These are phyloP conservation scores for Cladosporium sp. DNA, from an alignment of 2,329 filamentous ascomycete genomes.

Conservation along the genomic window DNA sequence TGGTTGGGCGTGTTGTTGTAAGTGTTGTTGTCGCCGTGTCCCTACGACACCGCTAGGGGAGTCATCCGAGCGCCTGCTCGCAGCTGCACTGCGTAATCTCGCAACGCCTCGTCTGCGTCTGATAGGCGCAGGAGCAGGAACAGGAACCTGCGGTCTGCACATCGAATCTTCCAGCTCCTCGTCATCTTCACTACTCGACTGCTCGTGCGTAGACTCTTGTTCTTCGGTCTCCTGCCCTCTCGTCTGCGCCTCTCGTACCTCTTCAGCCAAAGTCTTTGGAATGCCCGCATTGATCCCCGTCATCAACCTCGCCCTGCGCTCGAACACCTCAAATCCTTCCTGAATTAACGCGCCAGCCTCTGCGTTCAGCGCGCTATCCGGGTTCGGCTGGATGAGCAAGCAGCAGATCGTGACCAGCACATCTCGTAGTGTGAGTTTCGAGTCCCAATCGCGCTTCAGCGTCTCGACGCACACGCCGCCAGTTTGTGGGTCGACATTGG, in stretches of 20 bases:
- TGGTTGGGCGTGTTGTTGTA: not conserved
- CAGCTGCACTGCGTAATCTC: slow-evolving; percentile 24
- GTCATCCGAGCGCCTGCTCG: slow-evolving; percentile 25
- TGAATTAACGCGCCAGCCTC: slow-evolving; percentile 60
- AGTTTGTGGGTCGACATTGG: slow-evolving; percentile 63
- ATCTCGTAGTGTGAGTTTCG: slow-evolving; percentile 58
- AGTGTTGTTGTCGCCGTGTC: slow-evolving; percentile 21
- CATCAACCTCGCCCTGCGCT: slow-evolving; percentile 60
- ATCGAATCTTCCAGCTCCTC: slow-evolving; percentile 23
- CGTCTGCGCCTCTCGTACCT: slow-evolving; percentile 55
- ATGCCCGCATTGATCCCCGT: slow-evolving; percentile 61
- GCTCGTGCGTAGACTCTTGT: slow-evolving; percentile 9
- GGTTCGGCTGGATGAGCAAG: slow-evolving; percentile 64
- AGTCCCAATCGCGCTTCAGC: slow-evolving; percentile 63
- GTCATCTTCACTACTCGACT: slow-evolving; percentile 14
- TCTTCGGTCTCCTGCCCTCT: slow-evolving; percentile 42
- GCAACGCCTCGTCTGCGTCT: slow-evolving; percentile 31
- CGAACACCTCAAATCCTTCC: slow-evolving; percentile 60
- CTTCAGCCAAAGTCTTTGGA: slow-evolving; percentile 45
- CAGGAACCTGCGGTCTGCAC: slow-evolving; percentile 21
- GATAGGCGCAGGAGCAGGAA: slow-evolving; percentile 25
- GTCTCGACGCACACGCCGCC: slow-evolving; percentile 66
- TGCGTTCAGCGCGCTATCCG: slow-evolving; percentile 63
- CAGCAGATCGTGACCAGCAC: slow-evolving; percentile 62
- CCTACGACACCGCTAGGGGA: slow-evolving; percentile 29